Evolutionary conservation across 768 basidiomycete species (phyloP), one percentile per base, ranked within the genome.

Genomic region (Collybia nuda): DNA sequence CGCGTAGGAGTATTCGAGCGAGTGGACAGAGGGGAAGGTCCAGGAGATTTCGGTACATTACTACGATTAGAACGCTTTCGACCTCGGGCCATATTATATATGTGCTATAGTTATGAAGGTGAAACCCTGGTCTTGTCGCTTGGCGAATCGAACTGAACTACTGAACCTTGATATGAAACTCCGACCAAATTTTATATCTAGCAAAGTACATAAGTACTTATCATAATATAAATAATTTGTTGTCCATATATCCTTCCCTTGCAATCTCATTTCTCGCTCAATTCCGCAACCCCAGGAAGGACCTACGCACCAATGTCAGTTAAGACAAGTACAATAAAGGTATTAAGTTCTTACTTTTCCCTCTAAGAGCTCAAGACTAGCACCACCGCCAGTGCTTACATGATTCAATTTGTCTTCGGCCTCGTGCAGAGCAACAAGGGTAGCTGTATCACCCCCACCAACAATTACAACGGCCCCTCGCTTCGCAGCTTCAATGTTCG

Each of bases 371-470:
- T 99, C 96, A 52, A 99, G 82, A 65, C 88, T 90, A 24, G 93
- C 93, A 45, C 92, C 92, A 40, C 90, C 96, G 55, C 96, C 96
- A 32, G 96, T 99, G 67, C 90, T 93, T 61, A 99, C 93, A 71
- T 99, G 96, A 70, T 90, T 94, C 56, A 99, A 77, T 67, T 92
- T 85, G 59, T 88, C 85, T 69, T 99, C 96, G 15, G 84, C 84
- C 9, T 74, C 76, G 64, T 88, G 81, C 57, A 95, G 84, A n/a
- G 90, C 94, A 48, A 86, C 94, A 29, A 98, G 80, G 5, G 96
- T 98, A n/a, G 96, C 96, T 37, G 93, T 96, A 67, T 95, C 93
- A 55, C 93, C 93, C 58, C 93, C 94, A 48, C 96, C 96, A 50
- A 98, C 87, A 60, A 99, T 98, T 55, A 99, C 96, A 6, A 86